phyloP scores from a whole-genome alignment of 2,329 filamentous ascomycete species.

The Fusarium napiforme region DNA sequence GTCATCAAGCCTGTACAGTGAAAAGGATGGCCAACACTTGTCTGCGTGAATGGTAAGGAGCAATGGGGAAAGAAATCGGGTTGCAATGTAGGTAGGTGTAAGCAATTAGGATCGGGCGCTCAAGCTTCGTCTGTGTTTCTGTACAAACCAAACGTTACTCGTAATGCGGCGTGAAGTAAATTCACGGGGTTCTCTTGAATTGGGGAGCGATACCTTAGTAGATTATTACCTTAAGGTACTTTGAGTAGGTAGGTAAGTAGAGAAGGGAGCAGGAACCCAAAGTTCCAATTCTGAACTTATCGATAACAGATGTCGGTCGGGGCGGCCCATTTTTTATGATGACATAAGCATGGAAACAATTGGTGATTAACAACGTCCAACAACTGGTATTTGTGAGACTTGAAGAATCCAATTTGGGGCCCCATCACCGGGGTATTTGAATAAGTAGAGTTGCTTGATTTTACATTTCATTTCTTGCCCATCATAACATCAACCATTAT shows the following conservation, averaged over 20 bases:
- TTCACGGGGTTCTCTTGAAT: background rate
- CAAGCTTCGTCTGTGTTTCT: background rate
- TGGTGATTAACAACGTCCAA: background rate
- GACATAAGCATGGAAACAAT: conserved; percentile 17
- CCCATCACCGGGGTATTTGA: background rate
- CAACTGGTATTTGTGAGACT: background rate
- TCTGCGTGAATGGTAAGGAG: conserved; percentile 31
- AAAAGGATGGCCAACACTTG: conserved; percentile 39
- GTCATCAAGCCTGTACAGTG: conserved; percentile 21
- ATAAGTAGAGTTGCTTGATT: conserved; percentile 24
- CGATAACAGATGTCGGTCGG: conserved; percentile 11
- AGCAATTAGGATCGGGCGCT: background rate
- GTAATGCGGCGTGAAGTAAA: background rate
- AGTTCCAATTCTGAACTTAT: conserved; percentile 1
- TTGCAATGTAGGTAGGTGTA: conserved; percentile 7
- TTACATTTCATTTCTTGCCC: conserved; percentile 18
- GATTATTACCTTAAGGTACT: background rate
- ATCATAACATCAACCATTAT: conserved; percentile 23
- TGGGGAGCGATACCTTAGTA: background rate
- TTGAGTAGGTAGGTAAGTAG: background rate
- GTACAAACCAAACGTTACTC: conserved; percentile 1
- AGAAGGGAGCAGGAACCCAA: conserved; percentile 7
- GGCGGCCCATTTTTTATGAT: conserved; percentile 9
- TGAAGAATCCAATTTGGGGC: background rate
- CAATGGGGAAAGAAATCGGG: conserved; percentile 8